phyloP scores from a whole-genome alignment of 192 early-diverging fungal genomes.

The Podila horticola region DNA sequence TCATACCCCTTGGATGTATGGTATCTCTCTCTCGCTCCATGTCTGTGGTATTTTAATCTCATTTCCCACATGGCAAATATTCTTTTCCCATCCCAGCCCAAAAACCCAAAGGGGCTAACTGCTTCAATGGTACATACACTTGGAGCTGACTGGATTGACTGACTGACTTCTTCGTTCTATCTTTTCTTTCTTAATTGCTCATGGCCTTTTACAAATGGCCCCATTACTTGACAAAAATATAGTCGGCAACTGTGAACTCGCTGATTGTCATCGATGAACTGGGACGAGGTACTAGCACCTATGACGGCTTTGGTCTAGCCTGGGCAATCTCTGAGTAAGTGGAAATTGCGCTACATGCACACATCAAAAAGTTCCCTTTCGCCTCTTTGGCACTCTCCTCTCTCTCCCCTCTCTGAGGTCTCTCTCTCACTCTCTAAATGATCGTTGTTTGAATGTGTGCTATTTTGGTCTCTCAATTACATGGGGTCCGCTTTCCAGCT shows the following conservation, averaged over 20 bases:
- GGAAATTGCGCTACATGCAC: background rate
- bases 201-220: no score
- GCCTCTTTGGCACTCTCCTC: background rate
- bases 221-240: background rate
- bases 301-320: conserved; percentile 98
- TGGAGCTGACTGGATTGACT: background rate
- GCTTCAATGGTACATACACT: no score
- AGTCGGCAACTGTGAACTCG: conserved; percentile 82
- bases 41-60: background rate
- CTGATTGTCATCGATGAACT: conserved; percentile 97
- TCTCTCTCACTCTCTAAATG: no score
- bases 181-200: background rate
- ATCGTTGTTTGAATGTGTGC: no score
- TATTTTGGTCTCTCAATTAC: no score
- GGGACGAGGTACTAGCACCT: conserved; percentile 97
- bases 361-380: background rate
- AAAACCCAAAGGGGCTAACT: background rate
- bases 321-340: conserved; percentile 95
- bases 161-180: background rate
- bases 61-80: conserved; percentile 3
- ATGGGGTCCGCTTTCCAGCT: no score
- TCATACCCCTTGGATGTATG: background rate
- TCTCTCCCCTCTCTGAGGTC: no score
- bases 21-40: background rate
- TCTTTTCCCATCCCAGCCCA: background rate